These are phyloP conservation scores for Trapa incisa DNA, from an alignment of 345 rosid genomes.

Conservation along the genomic window DNA sequence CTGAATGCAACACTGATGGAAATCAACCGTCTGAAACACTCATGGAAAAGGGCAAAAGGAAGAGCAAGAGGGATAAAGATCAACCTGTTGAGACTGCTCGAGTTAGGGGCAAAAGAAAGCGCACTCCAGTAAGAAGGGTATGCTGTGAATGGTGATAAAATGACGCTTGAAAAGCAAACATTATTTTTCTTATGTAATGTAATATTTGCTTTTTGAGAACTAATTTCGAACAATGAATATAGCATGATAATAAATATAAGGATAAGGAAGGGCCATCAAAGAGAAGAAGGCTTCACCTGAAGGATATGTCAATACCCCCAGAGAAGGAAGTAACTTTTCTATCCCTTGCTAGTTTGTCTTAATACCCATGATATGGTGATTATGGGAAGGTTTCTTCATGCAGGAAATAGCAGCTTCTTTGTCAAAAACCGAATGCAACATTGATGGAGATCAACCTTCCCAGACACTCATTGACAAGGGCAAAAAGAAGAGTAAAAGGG, in stretches of 20 bases:
- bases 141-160: neutral
- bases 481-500: conserved; percentile 52
- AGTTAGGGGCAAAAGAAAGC: conserved; percentile 49
- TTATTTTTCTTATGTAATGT: neutral
- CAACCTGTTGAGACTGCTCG: conserved; percentile 42
- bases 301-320: conserved; percentile 25
- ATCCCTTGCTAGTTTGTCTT: conserved; percentile 7
- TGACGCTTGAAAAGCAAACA: no score
- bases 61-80: conserved; percentile 35
- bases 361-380: conserved; percentile 7
- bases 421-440: conserved; percentile 39
- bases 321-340: conserved; percentile 28
- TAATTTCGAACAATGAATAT: neutral
- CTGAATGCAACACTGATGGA: conserved; percentile 37
- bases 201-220: neutral
- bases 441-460: conserved; percentile 33
- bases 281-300: conserved; percentile 35
- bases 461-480: conserved; percentile 42
- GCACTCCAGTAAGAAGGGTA: conserved; percentile 41
- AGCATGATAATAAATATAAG: conserved; percentile 19
- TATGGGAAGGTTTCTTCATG: neutral
- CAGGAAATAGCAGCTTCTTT: conserved; percentile 44
- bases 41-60: conserved; percentile 46
- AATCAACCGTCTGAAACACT: conserved; percentile 42
- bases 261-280: conserved; percentile 39